Evolutionary conservation across 2,329 filamentous ascomycete species (phyloP).

Genomic region (Nothophaeocryptopus gaeumannii): DNA sequence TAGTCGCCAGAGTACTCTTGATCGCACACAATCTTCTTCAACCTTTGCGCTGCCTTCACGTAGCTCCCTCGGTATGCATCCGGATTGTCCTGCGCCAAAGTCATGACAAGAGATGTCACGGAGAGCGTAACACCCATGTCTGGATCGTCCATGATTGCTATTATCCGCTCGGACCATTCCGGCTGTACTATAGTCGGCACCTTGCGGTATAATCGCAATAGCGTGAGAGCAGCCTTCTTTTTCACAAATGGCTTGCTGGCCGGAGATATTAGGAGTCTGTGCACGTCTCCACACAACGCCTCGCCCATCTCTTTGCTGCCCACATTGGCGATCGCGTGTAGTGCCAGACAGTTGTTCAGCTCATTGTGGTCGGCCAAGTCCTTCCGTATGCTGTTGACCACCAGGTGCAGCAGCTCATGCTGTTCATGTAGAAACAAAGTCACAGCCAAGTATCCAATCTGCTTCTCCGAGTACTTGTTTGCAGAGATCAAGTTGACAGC

Average conservation of each 20-base stretch:
- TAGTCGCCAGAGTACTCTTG: conserved; percentile 88
- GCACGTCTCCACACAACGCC: conserved; percentile 85
- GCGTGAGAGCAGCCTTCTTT: conserved; percentile 94
- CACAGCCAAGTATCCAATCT: conserved; percentile 97
- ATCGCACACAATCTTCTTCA: conserved; percentile 89
- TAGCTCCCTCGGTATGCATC: conserved; percentile 94
- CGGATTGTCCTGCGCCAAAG: conserved; percentile 87
- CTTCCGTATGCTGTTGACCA: conserved; percentile 98
- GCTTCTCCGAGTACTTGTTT: conserved; percentile 97
- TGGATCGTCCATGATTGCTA: conserved; percentile 96
- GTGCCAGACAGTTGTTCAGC: conserved; percentile 90
- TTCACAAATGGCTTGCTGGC: conserved; percentile 97
- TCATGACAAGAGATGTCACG: conserved; percentile 92
- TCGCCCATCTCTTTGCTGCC: conserved; percentile 97
- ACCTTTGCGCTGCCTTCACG: conserved; percentile 81
- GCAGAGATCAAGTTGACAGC: conserved; percentile 97
- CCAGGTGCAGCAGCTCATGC: conserved; percentile 90
- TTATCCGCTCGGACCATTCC: conserved; percentile 96
- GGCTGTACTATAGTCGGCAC: conserved; percentile 89
- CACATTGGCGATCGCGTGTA: conserved; percentile 97
- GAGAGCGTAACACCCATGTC: conserved; percentile 94
- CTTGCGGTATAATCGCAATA: conserved; percentile 92
- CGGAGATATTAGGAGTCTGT: conserved; percentile 88
- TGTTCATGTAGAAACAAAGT: conserved; percentile 96
- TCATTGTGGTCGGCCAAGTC: conserved; percentile 94